phyloP scores from a whole-genome alignment of 805 yeast genomes.

The Barnettozyma wickerhamii region DNA sequence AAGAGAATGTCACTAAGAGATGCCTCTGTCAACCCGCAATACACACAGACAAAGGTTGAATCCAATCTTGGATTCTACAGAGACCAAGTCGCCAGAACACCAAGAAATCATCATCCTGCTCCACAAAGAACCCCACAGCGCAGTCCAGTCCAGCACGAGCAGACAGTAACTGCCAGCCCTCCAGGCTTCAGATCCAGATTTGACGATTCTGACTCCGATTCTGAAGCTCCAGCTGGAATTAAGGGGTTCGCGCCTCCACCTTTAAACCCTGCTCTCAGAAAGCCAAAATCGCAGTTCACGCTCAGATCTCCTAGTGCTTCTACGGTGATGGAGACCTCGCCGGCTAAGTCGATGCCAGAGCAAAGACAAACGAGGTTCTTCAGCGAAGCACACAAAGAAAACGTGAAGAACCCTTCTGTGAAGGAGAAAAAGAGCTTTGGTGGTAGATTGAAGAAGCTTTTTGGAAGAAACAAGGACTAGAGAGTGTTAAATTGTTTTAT shows the following conservation, averaged over 20 bases:
- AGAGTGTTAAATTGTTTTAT: too few relatives aligned
- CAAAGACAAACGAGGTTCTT: constrained; percentile 25
- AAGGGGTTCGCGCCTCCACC: constrained; percentile 20
- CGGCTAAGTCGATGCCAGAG: constrained; percentile 26
- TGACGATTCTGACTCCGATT: constrained; percentile 61
- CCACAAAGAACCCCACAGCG: constrained; percentile 11
- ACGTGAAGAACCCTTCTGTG: constrained; percentile 9
- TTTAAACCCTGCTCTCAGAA: constrained; percentile 15
- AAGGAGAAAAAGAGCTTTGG: constrained; percentile 31
- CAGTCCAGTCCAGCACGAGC: constrained; percentile 1
- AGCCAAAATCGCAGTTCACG: constrained; percentile 23
- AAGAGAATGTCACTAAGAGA: constrained; percentile 34
- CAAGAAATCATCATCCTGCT: constrained; percentile 13
- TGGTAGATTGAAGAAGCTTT: constrained; percentile 35
- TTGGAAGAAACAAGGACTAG: constrained; percentile 29
- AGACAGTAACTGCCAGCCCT: not conserved
- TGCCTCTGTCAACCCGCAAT: constrained; percentile 20
- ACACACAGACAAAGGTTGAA: constrained; percentile 14
- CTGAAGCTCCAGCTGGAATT: constrained; percentile 27
- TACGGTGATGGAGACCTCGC: constrained; percentile 17
- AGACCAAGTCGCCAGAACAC: constrained; percentile 20
- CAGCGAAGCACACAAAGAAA: constrained; percentile 23
- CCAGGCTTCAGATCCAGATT: constrained; percentile 48
- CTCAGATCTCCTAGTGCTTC: constrained; percentile 26
- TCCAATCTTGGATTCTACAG: constrained; percentile 24